phyloP scores from a whole-genome alignment of 1,139 yeast genomes.

The Yamadazyma oceani region DNA sequence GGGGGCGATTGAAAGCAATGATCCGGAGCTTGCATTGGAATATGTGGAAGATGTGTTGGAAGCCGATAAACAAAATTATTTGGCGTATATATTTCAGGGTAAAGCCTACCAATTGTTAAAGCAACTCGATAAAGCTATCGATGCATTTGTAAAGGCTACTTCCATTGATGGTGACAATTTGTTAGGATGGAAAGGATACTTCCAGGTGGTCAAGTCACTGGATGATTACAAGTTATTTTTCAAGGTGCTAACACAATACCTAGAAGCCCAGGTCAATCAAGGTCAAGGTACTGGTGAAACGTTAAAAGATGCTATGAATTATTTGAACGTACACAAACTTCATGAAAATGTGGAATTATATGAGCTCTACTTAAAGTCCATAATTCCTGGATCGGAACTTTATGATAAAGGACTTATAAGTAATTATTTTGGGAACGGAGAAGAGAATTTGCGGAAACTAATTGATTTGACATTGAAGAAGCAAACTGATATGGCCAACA shows the following conservation, averaged over 20 bases:
- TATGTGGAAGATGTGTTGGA: constrained; percentile 51
- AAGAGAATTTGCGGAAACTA: constrained; percentile 46
- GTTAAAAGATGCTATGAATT: constrained; percentile 45
- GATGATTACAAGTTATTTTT: constrained; percentile 49
- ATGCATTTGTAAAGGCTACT: constrained; percentile 57
- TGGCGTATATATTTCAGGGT: constrained; percentile 65
- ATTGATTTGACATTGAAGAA: constrained; percentile 43
- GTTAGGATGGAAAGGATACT: constrained; percentile 82
- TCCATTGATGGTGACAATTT: constrained; percentile 52
- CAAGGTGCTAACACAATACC: constrained; percentile 31
- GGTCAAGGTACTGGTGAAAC: constrained; percentile 43
- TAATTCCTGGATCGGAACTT: constrained; percentile 64
- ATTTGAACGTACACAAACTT: constrained; percentile 37
- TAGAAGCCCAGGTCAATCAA: constrained; percentile 25
- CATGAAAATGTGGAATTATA: constrained; percentile 32
- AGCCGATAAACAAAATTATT: constrained; percentile 57
- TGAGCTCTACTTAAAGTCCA: constrained; percentile 48
- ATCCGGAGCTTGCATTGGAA: constrained; percentile 59
- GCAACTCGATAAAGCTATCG: constrained; percentile 43
- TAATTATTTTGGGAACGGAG: constrained; percentile 48
- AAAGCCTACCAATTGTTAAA: constrained; percentile 51
- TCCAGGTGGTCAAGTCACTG: constrained; percentile 39
- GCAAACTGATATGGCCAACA: constrained; percentile 39
- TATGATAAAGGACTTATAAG: constrained; percentile 51
- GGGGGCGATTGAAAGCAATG: constrained; percentile 53